phyloP scores from a whole-genome alignment of 192 early-diverging fungal species.

The Entomortierella beljakovae region DNA sequence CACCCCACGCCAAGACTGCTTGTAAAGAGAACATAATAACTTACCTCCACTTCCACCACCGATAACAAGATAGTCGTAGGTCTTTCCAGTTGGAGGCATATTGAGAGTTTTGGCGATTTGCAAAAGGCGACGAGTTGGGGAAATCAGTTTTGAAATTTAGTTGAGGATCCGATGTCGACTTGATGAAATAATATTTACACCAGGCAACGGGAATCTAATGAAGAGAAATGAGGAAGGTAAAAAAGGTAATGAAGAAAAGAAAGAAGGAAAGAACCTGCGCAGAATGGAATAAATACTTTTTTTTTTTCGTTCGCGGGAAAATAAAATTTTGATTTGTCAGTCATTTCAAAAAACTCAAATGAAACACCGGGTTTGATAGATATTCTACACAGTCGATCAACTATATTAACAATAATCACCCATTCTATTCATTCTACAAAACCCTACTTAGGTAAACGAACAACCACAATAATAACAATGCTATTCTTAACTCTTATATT shows the following conservation, averaged over 20 bases:
- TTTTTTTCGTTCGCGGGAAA: no score
- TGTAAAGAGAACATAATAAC: background rate
- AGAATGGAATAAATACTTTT: background rate
- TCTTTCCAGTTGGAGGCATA: slow-evolving; percentile 55
- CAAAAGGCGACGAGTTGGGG: slow-evolving; percentile 49
- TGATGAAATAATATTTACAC: slow-evolving; percentile 16
- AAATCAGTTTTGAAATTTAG: slow-evolving; percentile 21
- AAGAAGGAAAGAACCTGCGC: background rate
- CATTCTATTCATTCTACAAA: no score
- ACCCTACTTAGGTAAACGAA: no score
- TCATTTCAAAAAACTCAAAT: slow-evolving; percentile 2
- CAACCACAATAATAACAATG: no score
- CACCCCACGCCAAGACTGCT: no score
- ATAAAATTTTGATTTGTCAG: slow-evolving; percentile 54
- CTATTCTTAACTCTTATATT: no score
- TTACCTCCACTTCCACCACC: slow-evolving; percentile 87
- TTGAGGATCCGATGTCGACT: slow-evolving; percentile 41
- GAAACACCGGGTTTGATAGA: no score
- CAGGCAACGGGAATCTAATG: slow-evolving; percentile 38
- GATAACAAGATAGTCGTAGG: slow-evolving; percentile 95
- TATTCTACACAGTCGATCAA: no score
- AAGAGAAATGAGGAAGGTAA: background rate
- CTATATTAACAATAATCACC: no score
- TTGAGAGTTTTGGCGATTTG: slow-evolving; percentile 46
- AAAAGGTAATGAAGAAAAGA: background rate